phyloP scores from a whole-genome alignment of 345 rosid genomes.

The Rubroshorea leprosula region DNA sequence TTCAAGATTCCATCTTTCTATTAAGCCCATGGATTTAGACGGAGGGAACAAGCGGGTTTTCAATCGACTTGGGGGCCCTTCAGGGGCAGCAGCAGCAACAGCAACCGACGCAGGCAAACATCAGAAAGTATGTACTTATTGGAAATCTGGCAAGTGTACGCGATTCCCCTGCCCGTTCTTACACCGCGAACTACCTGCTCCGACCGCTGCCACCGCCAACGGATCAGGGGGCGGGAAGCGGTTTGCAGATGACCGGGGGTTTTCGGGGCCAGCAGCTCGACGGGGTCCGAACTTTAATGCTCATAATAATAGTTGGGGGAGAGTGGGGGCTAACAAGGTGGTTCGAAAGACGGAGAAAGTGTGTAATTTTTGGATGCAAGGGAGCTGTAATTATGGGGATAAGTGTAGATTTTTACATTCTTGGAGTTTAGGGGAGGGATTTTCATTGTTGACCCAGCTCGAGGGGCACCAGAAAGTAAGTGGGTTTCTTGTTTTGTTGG shows the following conservation, averaged over 20 bases:
- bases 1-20: background rate
- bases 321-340: constrained; percentile 46
- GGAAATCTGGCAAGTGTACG: constrained; percentile 83
- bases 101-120: constrained; percentile 21
- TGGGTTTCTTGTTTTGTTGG: background rate
- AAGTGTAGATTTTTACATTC: constrained; percentile 78
- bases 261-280: constrained; percentile 48
- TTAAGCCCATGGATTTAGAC: constrained; percentile 63
- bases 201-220: constrained; percentile 30
- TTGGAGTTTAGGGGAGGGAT: constrained; percentile 86
- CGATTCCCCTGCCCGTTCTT: constrained; percentile 65
- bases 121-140: constrained; percentile 73
- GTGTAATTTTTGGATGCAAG: constrained; percentile 85
- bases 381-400: constrained; percentile 70
- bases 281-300: constrained; percentile 48
- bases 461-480: constrained; percentile 87
- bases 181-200: constrained; percentile 68
- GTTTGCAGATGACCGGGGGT: constrained; percentile 55
- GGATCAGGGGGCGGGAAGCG: constrained; percentile 46
- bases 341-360: constrained; percentile 62
- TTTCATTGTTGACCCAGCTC: constrained; percentile 64
- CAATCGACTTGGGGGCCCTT: constrained; percentile 55
- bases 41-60: constrained; percentile 70
- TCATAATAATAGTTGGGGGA: constrained; percentile 43
- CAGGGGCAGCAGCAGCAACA: constrained; percentile 17